Evolutionary conservation across 148 eudicot genomes (phyloP), one percentile per base, ranked within the genome.

Genomic region (Cornus florida): DNA sequence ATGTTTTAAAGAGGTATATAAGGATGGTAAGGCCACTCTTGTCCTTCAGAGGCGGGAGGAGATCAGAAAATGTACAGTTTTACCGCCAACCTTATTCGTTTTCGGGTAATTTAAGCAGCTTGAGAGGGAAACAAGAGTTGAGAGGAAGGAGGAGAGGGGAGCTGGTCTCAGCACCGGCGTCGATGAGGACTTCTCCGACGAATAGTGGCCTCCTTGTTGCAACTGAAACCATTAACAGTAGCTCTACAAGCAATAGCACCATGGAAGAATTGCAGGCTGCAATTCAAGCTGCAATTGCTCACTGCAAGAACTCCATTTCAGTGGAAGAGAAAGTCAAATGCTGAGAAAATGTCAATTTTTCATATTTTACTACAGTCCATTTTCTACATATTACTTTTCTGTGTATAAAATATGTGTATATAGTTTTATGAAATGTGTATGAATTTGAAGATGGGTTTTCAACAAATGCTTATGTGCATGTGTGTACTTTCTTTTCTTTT

Each of bases 211-310:
- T 46, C n/a, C 79, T 94, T 13, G 72, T 87, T 5, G 87, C 91
- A 1, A 85, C 83, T 20, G 81, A 5, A 23, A 38, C 81, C 1
- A 79, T 75, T 3, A 57, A 75, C 17, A 24, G 84, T 12, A 81
- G 78, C 16, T 69, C 84, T 10, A 76, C 86, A 0, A 89, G 89
- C 83, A 94, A 93, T 41, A 93, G 98, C 57, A 86, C 93, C 10
- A 95, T 95, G 97, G 98, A 93, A 73, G 98, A 95, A 69, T 76
- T 95, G 53, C 98, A 95, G 75, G 88, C 91, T 75, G 98, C 97
- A 3, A 95, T 95, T 82, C 97, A 93, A 83, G 90, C 98, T 66
- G 97, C 98, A 1, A 95, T 95, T 80, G 93, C 94, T 86, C 97
- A 95, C 83, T 95, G 98, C 79, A 95, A 95, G 83, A 89, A 93